Evolutionary conservation across 106 monocot species (phyloP), one percentile per base, ranked within the genome.

Genomic region (Dioscorea zingiberensis): DNA sequence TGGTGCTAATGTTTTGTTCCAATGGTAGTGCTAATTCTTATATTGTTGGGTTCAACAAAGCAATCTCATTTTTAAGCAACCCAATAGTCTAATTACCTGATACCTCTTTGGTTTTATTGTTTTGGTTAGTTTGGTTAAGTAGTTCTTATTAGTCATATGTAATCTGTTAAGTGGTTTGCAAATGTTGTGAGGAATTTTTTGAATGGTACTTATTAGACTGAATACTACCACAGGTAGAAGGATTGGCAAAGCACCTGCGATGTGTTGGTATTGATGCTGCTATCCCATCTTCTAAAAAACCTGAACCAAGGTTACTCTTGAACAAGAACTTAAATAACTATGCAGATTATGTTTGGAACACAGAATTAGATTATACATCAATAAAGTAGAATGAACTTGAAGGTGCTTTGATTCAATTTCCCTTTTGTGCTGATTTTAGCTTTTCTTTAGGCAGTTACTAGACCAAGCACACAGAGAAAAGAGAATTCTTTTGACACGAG

Each of bases 211-310:
- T 38, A 38, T 6, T 38, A 38, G 22, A 17, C 53, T 60, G 23
- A 29, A 15, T 59, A 18, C 25, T 51, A 49, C 3, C 27, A 21
- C 74, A 99, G 98, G 81, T 99, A 14, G 93, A 99, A 84, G 98
- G 98, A 26, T 67, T 99, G 57, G 98, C 93, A 26, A 84, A 86
- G 38, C 84, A 93, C 74, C 79, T 99, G 58, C 75, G 93, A n/a
- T 93, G 98, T 89, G 93, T 99, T 77, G 98, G 93, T 25, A 86
- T 99, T 71, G 93, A 99, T 84, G 93, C 98, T 71, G 93, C 93
- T 53, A 67, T 80, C 67, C 84, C 98, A 58, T 84, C 76, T 29
- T 66, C 27, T 25, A 93, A 73, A 60, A 99, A 89, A 56, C 89
- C 98, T 72, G 93, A 87, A 62, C 80, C 89, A 71, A 93, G 98